A percentile compares a stretch with the other conserved stretches of the same genome.
Conservation (phyloP, 75 land plant species). For the Ceratopteris richardii region DNA sequence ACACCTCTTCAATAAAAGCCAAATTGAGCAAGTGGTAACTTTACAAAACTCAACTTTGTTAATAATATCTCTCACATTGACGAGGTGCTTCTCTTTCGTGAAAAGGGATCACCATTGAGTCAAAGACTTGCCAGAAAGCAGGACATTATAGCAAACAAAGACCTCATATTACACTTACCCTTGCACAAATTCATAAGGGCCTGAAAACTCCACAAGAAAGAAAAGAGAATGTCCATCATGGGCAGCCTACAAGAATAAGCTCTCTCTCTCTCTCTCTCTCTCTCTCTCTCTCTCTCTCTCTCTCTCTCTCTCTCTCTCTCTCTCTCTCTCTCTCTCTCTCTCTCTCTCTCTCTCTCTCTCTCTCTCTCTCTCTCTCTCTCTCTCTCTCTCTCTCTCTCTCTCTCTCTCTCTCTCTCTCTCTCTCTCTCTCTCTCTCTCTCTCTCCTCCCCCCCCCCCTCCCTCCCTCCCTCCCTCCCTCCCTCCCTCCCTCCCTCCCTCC, state of each 20-base stretch:
- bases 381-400: background rate
- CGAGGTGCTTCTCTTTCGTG: background rate
- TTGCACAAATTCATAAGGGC: constrained; percentile 15
- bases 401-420: background rate
- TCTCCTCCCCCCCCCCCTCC: background rate
- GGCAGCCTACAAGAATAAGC: constrained; percentile 16
- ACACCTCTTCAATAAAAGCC: too few species aligned
- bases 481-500: background rate
- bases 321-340: background rate
- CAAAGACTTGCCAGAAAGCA: background rate
- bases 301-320: background rate
- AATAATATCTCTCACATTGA: background rate
- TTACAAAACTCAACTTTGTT: too few species aligned
- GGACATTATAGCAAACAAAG: background rate
- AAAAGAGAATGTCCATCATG: constrained; percentile 35
- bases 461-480: background rate
- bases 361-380: background rate
- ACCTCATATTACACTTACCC: constrained; percentile 8
- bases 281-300: too few species aligned
- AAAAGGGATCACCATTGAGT: background rate
- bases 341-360: background rate
- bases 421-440: background rate
- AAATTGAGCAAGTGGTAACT: too few species aligned
- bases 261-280: constrained; percentile 7
- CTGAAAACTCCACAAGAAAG: constrained; percentile 27